Base-by-base conservation (phyloP, 2,329 filamentous ascomycete species). In the Colletotrichum sp. region DNA sequence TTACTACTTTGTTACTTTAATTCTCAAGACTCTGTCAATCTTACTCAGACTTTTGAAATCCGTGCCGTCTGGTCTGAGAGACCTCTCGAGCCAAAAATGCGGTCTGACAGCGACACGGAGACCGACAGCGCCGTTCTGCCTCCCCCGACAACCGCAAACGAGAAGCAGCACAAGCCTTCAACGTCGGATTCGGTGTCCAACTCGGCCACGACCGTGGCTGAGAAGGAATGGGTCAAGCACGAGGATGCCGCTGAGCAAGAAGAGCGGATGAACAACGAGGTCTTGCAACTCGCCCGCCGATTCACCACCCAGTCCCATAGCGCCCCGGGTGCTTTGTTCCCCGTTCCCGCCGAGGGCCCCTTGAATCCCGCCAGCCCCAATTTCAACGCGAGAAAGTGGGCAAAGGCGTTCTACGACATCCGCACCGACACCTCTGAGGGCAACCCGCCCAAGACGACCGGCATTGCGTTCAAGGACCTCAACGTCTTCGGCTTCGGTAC, bases 361-460 rank as follows among this genome's bases (percentile, higher is more conserved):
- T 79, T 89, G 6, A 83, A 89, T 72, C 87, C 87, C 5, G 82
- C 81, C 44, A 85, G 84, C 21, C 80, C 82, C 30, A 77, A 82
- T 6, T 89, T 89, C 78, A 85, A 84, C 73, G 82, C 86, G 6
- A 83, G 83, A 21, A 83, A 85, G 77, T 89, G 87, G 87, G 85
- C 86, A 32, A 87, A 84, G 66, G 86, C 86, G 9, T 84, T 83
- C 44, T 83, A 81, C 60, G 72, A 80, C 4, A 66, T 79, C 2
- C 70, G 82, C 6, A 80, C 76, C 6, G 78, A 80, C 10, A 77
- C 77, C 0, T 80, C 79, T 3, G 78, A 81, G 6, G 82, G 82
- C 1, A 82, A 78, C 21, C 72, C 78, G 0, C 82, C 79, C 36
- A 78, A 84, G 21, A 83, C 81, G 3, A 82, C 83, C 1, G 87